Base-by-base conservation (phyloP, 139 green algal genomes). In the Desmodesmus armatus region DNA sequence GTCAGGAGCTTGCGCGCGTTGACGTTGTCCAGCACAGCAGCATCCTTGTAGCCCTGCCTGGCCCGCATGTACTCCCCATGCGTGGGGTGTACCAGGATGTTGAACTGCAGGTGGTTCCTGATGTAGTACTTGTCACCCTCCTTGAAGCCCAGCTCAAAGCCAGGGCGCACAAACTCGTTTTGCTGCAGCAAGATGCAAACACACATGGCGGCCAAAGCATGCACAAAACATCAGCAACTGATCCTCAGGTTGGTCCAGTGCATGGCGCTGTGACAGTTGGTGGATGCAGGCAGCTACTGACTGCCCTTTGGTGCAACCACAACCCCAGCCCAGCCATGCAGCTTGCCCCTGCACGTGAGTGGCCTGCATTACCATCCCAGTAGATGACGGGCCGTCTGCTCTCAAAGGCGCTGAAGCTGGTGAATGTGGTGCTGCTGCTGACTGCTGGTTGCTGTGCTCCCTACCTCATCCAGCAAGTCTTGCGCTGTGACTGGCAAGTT, bases 41-140 rank as follows among this genome's bases (percentile, higher is more conserved):
- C 85, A 60, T 85, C 73, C 58, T 78, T 84, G 78, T 60, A 89
- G 49, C 39, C 75, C 4, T 66, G 51, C 23, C 78, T 31, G 3
- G 78, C 78, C 11, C 78, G 78, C 60, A 73, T 92, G 90, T 92
- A 98, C 88, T 98, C 92, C 3, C 93, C 94, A 73, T 97, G 93
- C 19, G 94, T 96, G 41, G 92, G 80, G 84, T 99, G 96, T 29
- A 98, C 91, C 41, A 98, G 91, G 7, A 99, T 91, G 88, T 96
- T 99, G 91, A 99, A 99, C 88, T 95, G 93, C 33, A 98, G 91
- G 88, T 98, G 96, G 88, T 99, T 99, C 93, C 97, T 96, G 49
- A 99, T 89, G 85, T 94, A 98, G 85, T 94, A 96, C 73, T 92
- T 90, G 80, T 92, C 91, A 44, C 91, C 89, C 7, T 89, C 77